These are phyloP conservation scores for Nakazawaea pomicola DNA, from an alignment of 805 yeast species.

Conservation along the genomic window DNA sequence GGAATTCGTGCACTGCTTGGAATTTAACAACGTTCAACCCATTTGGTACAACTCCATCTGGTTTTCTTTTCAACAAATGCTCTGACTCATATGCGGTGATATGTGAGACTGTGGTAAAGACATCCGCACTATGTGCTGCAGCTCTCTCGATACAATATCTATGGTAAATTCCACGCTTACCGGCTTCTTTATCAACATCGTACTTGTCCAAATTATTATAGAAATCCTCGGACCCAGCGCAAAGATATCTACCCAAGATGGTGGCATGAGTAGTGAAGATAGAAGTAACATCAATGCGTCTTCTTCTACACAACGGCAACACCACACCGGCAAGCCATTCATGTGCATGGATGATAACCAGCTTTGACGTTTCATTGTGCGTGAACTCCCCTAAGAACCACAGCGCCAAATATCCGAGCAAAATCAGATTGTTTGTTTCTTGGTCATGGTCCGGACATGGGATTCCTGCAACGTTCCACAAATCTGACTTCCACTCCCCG, in stretches of 20 bases:
- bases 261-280: constrained; percentile 98
- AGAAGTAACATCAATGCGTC: constrained; percentile 90
- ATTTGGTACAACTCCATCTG: constrained; percentile 96
- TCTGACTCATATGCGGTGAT: constrained; percentile 96
- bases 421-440: constrained; percentile 89
- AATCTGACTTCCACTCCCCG: constrained; percentile 91
- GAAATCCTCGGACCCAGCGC: constrained; percentile 96
- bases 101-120: constrained; percentile 94
- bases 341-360: constrained; percentile 91
- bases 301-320: constrained; percentile 83
- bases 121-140: constrained; percentile 94
- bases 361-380: constrained; percentile 76
- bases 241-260: constrained; percentile 84
- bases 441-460: constrained; percentile 88
- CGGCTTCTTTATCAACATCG: constrained; percentile 97
- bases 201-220: constrained; percentile 84
- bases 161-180: constrained; percentile 95
- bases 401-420: constrained; percentile 89
- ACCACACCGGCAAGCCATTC: constrained; percentile 99
- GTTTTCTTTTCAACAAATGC: constrained; percentile 88
- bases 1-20: constrained; percentile 97
- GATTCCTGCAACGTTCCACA: constrained; percentile 88
- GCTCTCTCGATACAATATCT: constrained; percentile 95
- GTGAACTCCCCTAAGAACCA: constrained; percentile 96
- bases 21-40: constrained; percentile 94